Conservation (phyloP, 495 filamentous ascomycete genomes). For the Diplogelasinospora grovesii region DNA sequence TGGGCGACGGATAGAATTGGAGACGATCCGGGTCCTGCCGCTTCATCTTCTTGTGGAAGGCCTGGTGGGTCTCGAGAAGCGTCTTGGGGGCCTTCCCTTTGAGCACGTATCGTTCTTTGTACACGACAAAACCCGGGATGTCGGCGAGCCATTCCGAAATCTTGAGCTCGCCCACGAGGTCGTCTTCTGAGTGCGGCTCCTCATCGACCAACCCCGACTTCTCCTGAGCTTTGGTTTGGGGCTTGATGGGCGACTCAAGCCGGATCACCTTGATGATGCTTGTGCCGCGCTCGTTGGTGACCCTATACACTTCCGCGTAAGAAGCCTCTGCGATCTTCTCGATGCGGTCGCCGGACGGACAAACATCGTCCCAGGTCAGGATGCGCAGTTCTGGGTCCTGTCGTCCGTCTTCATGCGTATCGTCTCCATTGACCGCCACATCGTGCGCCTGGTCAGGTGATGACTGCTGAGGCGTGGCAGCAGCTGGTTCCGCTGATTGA, state of each 20-base stretch:
- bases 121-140: conserved; percentile 87
- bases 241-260: conserved; percentile 39
- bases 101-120: conserved; percentile 69
- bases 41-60: conserved; percentile 54
- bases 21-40: conserved; percentile 50
- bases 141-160: conserved; percentile 70
- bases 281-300: conserved; percentile 41
- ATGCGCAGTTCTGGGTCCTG: conserved; percentile 21
- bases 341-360: conserved; percentile 41
- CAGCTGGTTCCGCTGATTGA: not conserved
- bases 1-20: conserved; percentile 59
- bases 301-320: conserved; percentile 61
- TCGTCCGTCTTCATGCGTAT: conserved; percentile 5
- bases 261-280: conserved; percentile 50
- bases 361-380: conserved; percentile 46
- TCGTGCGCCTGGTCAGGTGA: too few species aligned
- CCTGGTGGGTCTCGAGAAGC: conserved; percentile 57
- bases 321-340: conserved; percentile 64
- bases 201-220: conserved; percentile 42
- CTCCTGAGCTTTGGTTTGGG: conserved; percentile 40
- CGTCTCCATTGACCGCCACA: too few species aligned
- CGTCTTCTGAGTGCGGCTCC: conserved; percentile 37
- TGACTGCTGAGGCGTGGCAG: too few species aligned
- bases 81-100: conserved; percentile 57
- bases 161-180: conserved; percentile 52